A percentile compares a stretch with the other conserved stretches of the same genome.
These are phyloP conservation scores for Clitopilus hobsonii DNA, from an alignment of 768 basidiomycete species.

Conservation along the genomic window DNA sequence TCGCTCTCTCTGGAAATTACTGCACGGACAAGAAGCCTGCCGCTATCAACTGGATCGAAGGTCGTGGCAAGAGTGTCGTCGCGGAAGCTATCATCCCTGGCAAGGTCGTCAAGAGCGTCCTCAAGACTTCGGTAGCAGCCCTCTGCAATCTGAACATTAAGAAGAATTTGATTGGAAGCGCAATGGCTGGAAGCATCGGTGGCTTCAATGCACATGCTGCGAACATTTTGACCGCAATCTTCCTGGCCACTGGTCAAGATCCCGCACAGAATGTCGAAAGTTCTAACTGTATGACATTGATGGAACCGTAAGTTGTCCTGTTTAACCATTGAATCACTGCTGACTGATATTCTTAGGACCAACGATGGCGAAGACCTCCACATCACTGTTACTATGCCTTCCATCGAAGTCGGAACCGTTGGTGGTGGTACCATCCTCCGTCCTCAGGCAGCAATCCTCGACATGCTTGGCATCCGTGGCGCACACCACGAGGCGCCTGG, in stretches of 20 bases:
- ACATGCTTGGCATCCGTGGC: conserved; percentile 90
- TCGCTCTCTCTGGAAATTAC: conserved; percentile 94
- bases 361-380: conserved; percentile 89
- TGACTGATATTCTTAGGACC: conserved; percentile 39
- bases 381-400: conserved; percentile 97
- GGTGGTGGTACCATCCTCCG: conserved; percentile 93
- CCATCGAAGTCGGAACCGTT: conserved; percentile 96
- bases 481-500: conserved; percentile 86
- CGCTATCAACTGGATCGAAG: conserved; percentile 99
- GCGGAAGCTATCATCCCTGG: conserved; percentile 94
- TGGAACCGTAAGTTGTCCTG: conserved; percentile 82
- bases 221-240: conserved; percentile 94
- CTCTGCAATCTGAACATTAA: conserved; percentile 89
- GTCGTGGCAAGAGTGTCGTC: conserved; percentile 95
- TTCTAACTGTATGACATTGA: conserved; percentile 96
- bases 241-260: conserved; percentile 95
- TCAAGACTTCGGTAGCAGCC: conserved; percentile 92
- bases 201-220: conserved; percentile 99
- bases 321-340: conserved; percentile 2
- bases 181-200: conserved; percentile 97
- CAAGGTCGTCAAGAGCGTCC: conserved; percentile 77
- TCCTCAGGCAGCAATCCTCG: conserved; percentile 86
- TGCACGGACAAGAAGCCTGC: conserved; percentile 99
- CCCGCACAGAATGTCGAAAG: conserved; percentile 99
- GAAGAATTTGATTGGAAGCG: conserved; percentile 97